Evolutionary conservation across 108 stramenopile genomes (phyloP), one percentile per base, ranked within the genome.

Genomic region (Craspedostauros australis): DNA sequence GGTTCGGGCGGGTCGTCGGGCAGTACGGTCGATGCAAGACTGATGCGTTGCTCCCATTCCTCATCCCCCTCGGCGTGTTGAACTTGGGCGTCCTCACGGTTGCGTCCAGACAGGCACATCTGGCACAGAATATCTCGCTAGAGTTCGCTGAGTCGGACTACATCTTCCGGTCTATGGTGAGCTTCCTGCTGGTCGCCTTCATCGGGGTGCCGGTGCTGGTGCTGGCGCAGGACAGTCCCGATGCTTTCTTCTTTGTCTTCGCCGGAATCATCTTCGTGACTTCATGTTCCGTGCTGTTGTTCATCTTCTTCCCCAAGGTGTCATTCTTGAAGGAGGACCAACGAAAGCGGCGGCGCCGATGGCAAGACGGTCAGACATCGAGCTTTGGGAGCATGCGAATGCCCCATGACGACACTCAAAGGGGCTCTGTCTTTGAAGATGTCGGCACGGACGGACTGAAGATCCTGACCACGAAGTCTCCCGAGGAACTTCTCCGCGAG

Each of bases 21-120:
- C 42, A 8, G 14, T 42, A 37, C 34, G 61, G 53, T 24, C 34
- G 43, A 26, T 75, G 73, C 47, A 22, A 24, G 27, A 70, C 45
- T n/a, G 57, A 51, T 20, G 51, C 46, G 15, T 18, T 19, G 4
- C 4, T 36, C 7, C 22, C 39, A 37, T 77, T 53, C 26, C 12
- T 73, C 7, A 34, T 47, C 1, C 40, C 68, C 0, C 40, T 77
- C 15, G 57, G 18, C 43, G 54, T 42, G 16, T 30, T 72, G 44
- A 72, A 72, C 41, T 12, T 72, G 7, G 62, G 55, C 5, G 60
- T 39, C 8, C 57, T 79, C 12, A 5, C 59, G 1, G 21, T 72
- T 29, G 50, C 78, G n/a, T 30, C 75, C 19, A 28, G 26, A 21
- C 54, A 79, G 33, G 70, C 67, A 20, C 68, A 56, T 45, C 46